phyloP scores from a whole-genome alignment of 2,329 filamentous ascomycete genomes.

The Cercospora brassicicola region DNA sequence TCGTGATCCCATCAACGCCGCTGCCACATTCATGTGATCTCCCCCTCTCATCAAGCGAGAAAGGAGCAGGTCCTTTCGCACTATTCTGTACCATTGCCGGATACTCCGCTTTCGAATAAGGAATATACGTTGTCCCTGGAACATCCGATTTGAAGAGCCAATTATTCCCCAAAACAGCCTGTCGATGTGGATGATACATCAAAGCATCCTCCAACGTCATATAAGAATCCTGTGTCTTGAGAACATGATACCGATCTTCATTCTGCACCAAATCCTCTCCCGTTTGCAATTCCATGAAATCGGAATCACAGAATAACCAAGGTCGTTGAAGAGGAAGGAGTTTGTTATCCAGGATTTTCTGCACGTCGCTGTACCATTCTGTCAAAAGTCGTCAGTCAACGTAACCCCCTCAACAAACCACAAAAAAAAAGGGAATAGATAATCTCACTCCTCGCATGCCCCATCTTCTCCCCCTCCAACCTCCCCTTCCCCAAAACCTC shows the following conservation, averaged over 20 bases:
- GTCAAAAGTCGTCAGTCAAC: not conserved
- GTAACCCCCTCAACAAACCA: too few species aligned
- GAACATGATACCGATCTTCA: not conserved
- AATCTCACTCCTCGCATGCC: not conserved
- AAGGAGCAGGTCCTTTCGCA: not conserved
- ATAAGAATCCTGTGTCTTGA: not conserved
- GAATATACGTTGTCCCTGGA: not conserved
- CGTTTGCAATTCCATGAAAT: slow-evolving; percentile 7
- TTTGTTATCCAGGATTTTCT: not conserved
- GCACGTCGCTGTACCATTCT: slow-evolving; percentile 5
- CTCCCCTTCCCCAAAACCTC: not conserved
- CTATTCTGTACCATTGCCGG: not conserved
- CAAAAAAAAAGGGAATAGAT: not conserved
- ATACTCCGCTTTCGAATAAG: not conserved
- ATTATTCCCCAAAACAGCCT: not conserved
- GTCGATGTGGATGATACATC: not conserved
- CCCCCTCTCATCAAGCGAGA: not conserved
- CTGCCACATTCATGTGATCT: not conserved
- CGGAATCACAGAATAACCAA: slow-evolving; percentile 9
- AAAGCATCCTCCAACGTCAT: not conserved
- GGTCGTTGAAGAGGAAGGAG: not conserved
- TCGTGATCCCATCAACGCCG: not conserved
- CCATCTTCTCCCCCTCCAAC: slow-evolving; percentile 2
- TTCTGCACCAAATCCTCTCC: not conserved
- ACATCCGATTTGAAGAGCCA: not conserved